Evolutionary conservation across 805 yeast genomes (phyloP).

Genomic region (Saccharomycopsis sp.): DNA sequence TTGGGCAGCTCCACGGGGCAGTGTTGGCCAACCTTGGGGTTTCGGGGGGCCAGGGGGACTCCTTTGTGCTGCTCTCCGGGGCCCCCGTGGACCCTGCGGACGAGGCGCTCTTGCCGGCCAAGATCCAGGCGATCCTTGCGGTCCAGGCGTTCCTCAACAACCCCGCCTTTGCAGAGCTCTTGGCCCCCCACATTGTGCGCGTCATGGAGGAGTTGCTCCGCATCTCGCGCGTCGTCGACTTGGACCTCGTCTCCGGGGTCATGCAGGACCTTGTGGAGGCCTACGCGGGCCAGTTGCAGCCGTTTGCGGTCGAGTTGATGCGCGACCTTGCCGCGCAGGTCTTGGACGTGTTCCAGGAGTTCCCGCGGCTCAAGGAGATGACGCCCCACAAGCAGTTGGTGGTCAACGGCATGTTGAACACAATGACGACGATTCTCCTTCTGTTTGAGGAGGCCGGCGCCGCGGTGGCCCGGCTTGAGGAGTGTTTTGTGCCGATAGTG

Average conservation of each 20-base stretch:
- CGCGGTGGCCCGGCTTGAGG: slow-evolving; percentile 57
- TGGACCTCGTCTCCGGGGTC: slow-evolving; percentile 80
- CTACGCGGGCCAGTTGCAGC: slow-evolving; percentile 82
- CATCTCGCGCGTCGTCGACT: slow-evolving; percentile 74
- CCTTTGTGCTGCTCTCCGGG: slow-evolving; percentile 33
- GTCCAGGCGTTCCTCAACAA: slow-evolving; percentile 69
- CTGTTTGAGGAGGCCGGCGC: slow-evolving; percentile 77
- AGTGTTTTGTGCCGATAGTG: slow-evolving; percentile 62
- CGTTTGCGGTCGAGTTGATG: slow-evolving; percentile 74
- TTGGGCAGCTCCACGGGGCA: no score
- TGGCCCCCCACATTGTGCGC: slow-evolving; percentile 64
- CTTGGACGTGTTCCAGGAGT: slow-evolving; percentile 58
- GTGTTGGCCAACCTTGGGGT: no score
- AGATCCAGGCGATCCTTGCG: slow-evolving; percentile 78
- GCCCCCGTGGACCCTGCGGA: slow-evolving; percentile 24
- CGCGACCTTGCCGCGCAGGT: slow-evolving; percentile 66
- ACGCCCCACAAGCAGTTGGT: slow-evolving; percentile 71
- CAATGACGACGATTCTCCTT: slow-evolving; percentile 72
- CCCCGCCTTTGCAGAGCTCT: slow-evolving; percentile 53
- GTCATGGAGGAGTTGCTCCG: slow-evolving; percentile 74
- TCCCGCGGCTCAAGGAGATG: slow-evolving; percentile 38
- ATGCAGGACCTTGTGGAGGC: slow-evolving; percentile 94
- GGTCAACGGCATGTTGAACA: slow-evolving; percentile 72
- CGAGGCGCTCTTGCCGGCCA: slow-evolving; percentile 60
- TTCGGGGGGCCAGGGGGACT: no score